Evolutionary conservation across 2,329 filamentous ascomycete genomes (phyloP), one percentile per base, ranked within the genome.

Genomic region (Epichloe sp.): DNA sequence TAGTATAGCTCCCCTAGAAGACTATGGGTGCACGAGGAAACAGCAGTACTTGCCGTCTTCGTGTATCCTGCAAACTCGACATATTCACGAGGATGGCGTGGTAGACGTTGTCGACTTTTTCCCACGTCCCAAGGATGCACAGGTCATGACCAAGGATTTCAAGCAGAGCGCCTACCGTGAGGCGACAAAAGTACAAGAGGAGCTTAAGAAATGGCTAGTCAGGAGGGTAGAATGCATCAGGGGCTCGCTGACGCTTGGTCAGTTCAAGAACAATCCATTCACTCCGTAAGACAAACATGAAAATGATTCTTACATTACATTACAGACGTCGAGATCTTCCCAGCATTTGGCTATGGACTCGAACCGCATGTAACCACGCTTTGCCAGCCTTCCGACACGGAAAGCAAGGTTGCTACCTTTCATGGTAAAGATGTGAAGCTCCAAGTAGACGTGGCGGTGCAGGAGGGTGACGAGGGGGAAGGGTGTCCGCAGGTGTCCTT

Each of bases 61-160:
- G 46, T 88, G 86, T 59, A 83, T 89, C 53, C 71, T 89, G 2
- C 82, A 88, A 63, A 89, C 86, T 1, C 75, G 85, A n/a, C 88
- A 85, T 63, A 83, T 88, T 56, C 78, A 84, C 55, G 85, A 89
- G 58, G 78, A 85, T 51, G 86, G 85, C 1, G 85, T 88, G 0
- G 78, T 85, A 11, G 83, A 86, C 51, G 63, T 89, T 34, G 72
- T 86, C 15, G 85, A 89, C 63, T 89, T 88, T 67, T 88, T 89
- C 57, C 85, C 85, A 0, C 75, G 85, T 1, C 83, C 84, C 11
- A 81, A 78, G 60, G 78, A 74, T 48, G 74, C 75, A 35, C 69
- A 70, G 41, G 74, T 81, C 31, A 64, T 79, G 17, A 67, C 70
- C 49, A 71, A 71, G 57, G 65, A 65, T 6, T 65, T 66, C 54